Evolutionary conservation across 2,329 filamentous ascomycete species (phyloP), one percentile per base, ranked within the genome.

Genomic region (Cryphonectria japonica): DNA sequence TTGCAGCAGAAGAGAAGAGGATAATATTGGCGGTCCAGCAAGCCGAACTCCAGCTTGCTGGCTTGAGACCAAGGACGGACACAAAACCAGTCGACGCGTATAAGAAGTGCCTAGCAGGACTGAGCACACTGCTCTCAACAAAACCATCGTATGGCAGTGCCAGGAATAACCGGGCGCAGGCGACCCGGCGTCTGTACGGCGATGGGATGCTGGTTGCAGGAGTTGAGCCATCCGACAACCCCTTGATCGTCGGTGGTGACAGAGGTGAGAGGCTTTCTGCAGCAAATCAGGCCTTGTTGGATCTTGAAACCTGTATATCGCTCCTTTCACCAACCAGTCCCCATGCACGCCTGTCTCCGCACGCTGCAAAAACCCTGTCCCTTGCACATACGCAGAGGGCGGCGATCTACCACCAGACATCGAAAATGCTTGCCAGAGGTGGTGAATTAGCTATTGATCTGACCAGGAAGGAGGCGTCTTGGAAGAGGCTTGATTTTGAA

Each of bases 141-240:
- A 78, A 88, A 68, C 91, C 92, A 3, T 80, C 82, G 43, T 95
- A 95, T 79, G 91, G 92, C 32, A 93, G 91, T 73, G 91, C 89
- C 7, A 87, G 89, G 71, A 92, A 94, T 78, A 95, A 95, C 79
- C 86, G 92, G 66, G 92, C 91, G 2, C 93, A 95, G 78, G 85
- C 91, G 11, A 76, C 87, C 41, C 83, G 91, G 32, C 83, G 91
- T 64, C 80, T 89, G 69, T 89, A 91, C 73, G 90, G 90, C 14
- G 89, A 92, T 76, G 81, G 83, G 2, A 83, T 90, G 77, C 80
- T 91, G 32, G 78, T 89, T 50, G 75, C 78, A 34, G 78, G 81
- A 34, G 80, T 80, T 19, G 77, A 78, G 0, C 78, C 79, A 62
- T 80, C 77, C 66, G 76, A 80, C 8, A 82, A 79, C 75, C 84